Conservation (phyloP, 2,329 filamentous ascomycete species). For the Botryotinia convoluta region DNA sequence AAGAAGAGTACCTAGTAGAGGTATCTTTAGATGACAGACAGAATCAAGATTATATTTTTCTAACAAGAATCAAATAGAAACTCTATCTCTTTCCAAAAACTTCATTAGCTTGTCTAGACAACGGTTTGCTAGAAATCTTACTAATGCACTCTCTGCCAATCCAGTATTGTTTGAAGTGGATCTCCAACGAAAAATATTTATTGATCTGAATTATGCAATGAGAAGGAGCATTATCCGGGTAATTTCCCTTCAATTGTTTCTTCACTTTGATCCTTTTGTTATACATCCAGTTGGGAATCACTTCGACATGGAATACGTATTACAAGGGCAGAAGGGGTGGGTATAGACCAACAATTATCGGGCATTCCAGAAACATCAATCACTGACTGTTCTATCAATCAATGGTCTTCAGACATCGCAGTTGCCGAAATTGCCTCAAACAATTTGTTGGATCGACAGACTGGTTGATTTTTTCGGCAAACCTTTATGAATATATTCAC, state of each 20-base stretch:
- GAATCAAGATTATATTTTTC: not conserved
- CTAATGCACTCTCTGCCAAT: not conserved
- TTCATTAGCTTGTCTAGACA: not conserved
- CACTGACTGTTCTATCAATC: not conserved
- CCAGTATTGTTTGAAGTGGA: not conserved
- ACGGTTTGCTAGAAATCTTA: not conserved
- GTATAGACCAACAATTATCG: too few species aligned
- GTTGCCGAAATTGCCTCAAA: not conserved
- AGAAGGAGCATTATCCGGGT: not conserved
- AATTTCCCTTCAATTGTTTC: not conserved
- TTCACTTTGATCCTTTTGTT: not conserved
- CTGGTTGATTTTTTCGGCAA: not conserved
- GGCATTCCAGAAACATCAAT: not conserved
- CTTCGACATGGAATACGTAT: too few species aligned
- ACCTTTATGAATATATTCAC: not conserved
- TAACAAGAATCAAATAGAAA: not conserved
- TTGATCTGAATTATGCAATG: constrained; percentile 1
- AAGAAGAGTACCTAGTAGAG: not conserved
- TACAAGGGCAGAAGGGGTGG: too few species aligned
- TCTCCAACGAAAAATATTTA: not conserved
- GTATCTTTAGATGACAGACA: not conserved
- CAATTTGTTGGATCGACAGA: not conserved
- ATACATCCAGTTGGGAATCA: too few species aligned
- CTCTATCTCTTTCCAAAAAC: not conserved
- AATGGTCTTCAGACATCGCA: not conserved